Evolutionary conservation across 805 yeast species (phyloP), one percentile per base, ranked within the genome.

Genomic region (Nakazawaea wyomingensis): DNA sequence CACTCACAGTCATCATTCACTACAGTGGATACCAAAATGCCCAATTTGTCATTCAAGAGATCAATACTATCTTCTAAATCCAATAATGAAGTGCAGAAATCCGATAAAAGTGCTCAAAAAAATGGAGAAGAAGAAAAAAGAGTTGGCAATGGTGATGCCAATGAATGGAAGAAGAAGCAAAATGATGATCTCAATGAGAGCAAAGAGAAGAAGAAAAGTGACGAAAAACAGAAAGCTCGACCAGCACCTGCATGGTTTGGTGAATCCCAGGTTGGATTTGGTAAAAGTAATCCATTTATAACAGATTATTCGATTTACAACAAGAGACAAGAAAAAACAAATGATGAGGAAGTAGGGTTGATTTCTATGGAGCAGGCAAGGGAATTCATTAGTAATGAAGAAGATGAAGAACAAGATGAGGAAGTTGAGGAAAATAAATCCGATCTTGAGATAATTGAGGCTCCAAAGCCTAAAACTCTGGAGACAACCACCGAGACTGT

Each of bases 331-430:
- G 4, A 4, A 4, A 21, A 4, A 10, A 60, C 65, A 3, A 69
- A 64, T 22, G 72, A 70, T 37, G 76, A 72, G 44, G 61, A 62
- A 34, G 72, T 68, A 1, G 82, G 81, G 0, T 54, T 79, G 38
- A 64, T 77, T 4, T 61, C 80, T 0, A 77, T 77, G 73, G 57
- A 59, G 33, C 80, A 74, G 44, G 73, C 76, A 1, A 64, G 64
- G 41, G 66, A 59, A 26, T 53, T 59, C 16, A 32, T 60, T 13
- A 47, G 52, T 6, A 46, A 44, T 18, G 22, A 41, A 14, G 50
- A 45, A 3, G 43, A 57, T 13, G 45, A 54, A 29, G 40, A 60
- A 9, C 8, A 2, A 24, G 3, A 9, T 5, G 39, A 48, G 11
- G 56, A 48, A 11, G 45, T 27, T 9, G 40, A 31, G 10, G 27